Base-by-base conservation (phyloP, 768 basidiomycete species). In the Kockovaella imperatae region DNA sequence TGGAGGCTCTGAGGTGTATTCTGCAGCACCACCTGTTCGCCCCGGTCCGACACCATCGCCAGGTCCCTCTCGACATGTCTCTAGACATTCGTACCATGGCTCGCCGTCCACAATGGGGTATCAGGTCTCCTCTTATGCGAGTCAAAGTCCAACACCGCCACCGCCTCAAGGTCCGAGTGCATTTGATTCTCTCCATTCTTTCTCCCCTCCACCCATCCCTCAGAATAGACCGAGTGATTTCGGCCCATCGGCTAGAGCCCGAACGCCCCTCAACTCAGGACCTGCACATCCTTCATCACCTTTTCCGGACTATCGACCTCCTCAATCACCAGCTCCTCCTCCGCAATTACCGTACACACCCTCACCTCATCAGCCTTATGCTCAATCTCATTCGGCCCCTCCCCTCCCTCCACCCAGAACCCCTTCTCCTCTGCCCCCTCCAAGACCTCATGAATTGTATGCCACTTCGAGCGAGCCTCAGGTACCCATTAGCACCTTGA, bases 21-120 rank as follows among this genome's bases (percentile, higher is more conserved):
- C 51, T 49, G 54, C 59, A 58, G 21, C 52, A 53, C 34, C 30
- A 8, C 35, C 36, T 15, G 42, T 34, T 35, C 8, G 21, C 21
- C 10, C 10, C n/a, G 31, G 31, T 10, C 31, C 31, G 10, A 10
- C 31, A n/a, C 31, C 10, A 32, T 32, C 10, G 31, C 31, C 10
- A 32, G 31, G 31, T n/a, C 31, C 10, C n/a, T 10, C 10, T 32
- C 31, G 31, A 32, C 31, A 32, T 10, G 31, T 10, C n/a, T 32
- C 10, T 32, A 32, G n/a, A 10, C 10, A 10, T 10, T n/a, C 31
- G 31, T n/a, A 10, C 31, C 10, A n/a, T n/a, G 10, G 31, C 10
- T 32, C 31, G 10, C 31, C 31, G 31, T 32, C 31, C 10, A 10
- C 31, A n/a, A n/a, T n/a, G n/a, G n/a, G n/a, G n/a, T n/a, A n/a